Conservation (phyloP, 805 yeast genomes). For the Grigorovia transvaalensis region DNA sequence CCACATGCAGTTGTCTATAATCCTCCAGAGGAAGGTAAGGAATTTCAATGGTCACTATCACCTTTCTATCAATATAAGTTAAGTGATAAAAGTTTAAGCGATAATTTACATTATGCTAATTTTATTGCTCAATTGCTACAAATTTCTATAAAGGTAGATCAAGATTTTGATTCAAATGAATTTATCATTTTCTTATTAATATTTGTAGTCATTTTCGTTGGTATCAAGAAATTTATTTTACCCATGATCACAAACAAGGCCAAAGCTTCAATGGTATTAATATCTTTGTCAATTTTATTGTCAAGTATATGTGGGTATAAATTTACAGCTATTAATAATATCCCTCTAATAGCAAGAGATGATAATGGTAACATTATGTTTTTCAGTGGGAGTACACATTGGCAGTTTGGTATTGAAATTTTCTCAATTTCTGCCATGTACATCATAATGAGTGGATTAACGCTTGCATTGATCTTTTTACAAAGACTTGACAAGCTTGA, state of each 20-base stretch:
- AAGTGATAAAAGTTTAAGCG: slow-evolving; percentile 24
- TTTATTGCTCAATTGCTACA: slow-evolving; percentile 40
- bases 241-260: slow-evolving; percentile 21
- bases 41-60: slow-evolving; percentile 19
- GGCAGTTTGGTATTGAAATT: slow-evolving; percentile 65
- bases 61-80: slow-evolving; percentile 31
- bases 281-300: slow-evolving; percentile 33
- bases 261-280: slow-evolving; percentile 19
- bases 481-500: neutral
- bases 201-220: slow-evolving; percentile 36
- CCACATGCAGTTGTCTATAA: slow-evolving; percentile 67
- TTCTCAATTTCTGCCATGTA: slow-evolving; percentile 44
- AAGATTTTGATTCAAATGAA: slow-evolving; percentile 33
- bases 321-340: slow-evolving; percentile 48
- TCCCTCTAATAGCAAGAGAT: slow-evolving; percentile 51
- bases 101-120: slow-evolving; percentile 41
- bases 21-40: slow-evolving; percentile 28
- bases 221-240: slow-evolving; percentile 39
- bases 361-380: slow-evolving; percentile 42
- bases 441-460: slow-evolving; percentile 32
- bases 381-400: slow-evolving; percentile 53
- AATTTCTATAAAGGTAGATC: slow-evolving; percentile 34
- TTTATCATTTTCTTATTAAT: slow-evolving; percentile 38
- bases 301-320: slow-evolving; percentile 51
- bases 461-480: slow-evolving; percentile 35